A percentile compares a stretch with the other conserved stretches of the same genome.
Conservation (phyloP, 2,329 filamentous ascomycete genomes). For the Diaporthe aspalathi region DNA sequence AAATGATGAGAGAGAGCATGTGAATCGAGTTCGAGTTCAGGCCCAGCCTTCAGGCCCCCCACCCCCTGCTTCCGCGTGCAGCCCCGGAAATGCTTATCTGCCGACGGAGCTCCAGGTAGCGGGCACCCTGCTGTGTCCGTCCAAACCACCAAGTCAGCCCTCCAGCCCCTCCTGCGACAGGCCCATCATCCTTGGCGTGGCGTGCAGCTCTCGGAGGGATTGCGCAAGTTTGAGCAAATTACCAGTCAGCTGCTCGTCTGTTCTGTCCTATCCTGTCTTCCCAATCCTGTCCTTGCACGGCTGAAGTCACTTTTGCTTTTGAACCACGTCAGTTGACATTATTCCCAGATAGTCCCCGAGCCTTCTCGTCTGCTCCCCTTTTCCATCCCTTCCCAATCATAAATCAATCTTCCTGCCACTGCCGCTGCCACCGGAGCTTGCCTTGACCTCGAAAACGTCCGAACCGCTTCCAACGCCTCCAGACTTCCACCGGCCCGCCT, state of each 20-base stretch:
- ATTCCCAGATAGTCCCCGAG: neutral
- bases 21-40: neutral
- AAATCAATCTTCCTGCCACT: neutral
- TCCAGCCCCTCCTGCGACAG: slow-evolving; percentile 3
- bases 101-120: neutral
- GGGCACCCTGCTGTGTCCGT: neutral
- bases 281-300: neutral
- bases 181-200: slow-evolving; percentile 21
- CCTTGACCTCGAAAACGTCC: neutral
- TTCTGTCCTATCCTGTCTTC: too few relatives aligned
- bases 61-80: neutral
- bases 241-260: slow-evolving; percentile 29
- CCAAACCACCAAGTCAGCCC: neutral
- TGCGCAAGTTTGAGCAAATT: slow-evolving; percentile 35
- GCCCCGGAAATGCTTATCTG: slow-evolving; percentile 21
- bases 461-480: neutral
- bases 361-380: neutral
- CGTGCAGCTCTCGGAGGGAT: slow-evolving; percentile 8
- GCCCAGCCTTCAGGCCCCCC: neutral
- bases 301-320: slow-evolving; percentile 5
- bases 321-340: neutral
- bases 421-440: neutral
- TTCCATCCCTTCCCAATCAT: neutral
- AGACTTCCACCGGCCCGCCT: slow-evolving; percentile 4
- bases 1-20: neutral